These are phyloP conservation scores for Agastache rugosa DNA, from an alignment of 257 asterid species.

Conservation along the genomic window DNA sequence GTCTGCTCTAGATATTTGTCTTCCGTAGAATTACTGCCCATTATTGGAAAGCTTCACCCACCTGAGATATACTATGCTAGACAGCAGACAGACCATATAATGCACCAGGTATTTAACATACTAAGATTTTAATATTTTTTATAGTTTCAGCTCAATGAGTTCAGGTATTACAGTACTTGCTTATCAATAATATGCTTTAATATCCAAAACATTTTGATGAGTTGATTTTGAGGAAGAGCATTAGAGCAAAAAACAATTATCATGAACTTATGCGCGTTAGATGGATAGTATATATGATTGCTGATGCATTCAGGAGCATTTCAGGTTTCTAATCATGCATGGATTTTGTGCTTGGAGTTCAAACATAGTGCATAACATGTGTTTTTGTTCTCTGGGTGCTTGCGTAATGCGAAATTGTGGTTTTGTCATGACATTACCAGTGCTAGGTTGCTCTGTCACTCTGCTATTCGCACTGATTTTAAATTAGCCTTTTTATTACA, in stretches of 20 bases:
- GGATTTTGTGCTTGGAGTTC: conserved; percentile 8
- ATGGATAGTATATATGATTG: conserved; percentile 7
- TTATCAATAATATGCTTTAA: neutral
- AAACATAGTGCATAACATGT: neutral
- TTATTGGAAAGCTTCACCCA: conserved; percentile 89
- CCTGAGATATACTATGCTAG: conserved; percentile 85
- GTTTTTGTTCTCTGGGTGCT: neutral
- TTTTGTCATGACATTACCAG: neutral
- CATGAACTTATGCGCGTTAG: neutral
- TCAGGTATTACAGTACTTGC: conserved; percentile 3
- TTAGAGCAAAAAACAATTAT: neutral
- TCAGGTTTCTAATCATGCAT: conserved; percentile 13
- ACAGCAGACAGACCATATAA: conserved; percentile 80
- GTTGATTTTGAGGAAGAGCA: conserved; percentile 17
- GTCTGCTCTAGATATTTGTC: conserved; percentile 65
- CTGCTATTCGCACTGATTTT: neutral
- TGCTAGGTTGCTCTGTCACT: neutral
- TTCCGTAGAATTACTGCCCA: conserved; percentile 73
- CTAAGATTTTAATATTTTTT: neutral
- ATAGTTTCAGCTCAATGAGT: conserved; percentile 5
- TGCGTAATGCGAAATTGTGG: neutral
- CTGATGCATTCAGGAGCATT: neutral
- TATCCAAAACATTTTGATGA: conserved; percentile 11
- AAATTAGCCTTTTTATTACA: neutral
- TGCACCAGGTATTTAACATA: conserved; percentile 73